phyloP scores from a whole-genome alignment of 108 stramenopile genomes.

The Nitzschia sp. region DNA sequence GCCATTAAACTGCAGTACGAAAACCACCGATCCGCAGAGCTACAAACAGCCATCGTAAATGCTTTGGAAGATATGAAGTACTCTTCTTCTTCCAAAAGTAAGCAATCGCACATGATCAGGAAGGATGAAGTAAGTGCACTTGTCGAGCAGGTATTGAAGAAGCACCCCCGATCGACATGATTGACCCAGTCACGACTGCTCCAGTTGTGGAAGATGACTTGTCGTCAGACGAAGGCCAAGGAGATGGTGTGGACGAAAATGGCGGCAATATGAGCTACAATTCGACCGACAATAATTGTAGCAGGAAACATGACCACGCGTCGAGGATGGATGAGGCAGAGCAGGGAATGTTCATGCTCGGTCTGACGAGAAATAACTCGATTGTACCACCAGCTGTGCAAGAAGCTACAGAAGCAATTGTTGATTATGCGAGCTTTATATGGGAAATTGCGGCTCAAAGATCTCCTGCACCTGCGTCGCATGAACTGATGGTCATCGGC shows the following conservation, averaged over 20 bases:
- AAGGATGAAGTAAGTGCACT: not conserved
- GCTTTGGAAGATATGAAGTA: not conserved
- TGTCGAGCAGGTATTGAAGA: not conserved
- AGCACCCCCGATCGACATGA: not conserved
- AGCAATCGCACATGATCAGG: not conserved
- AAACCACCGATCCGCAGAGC: slow-evolving; percentile 31
- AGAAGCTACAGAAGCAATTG: not conserved
- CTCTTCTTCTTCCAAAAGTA: not conserved
- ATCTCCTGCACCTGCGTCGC: slow-evolving; percentile 47
- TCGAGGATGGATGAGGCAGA: not conserved
- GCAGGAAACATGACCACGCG: not conserved
- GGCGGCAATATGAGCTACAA: not conserved
- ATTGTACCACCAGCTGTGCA: not conserved
- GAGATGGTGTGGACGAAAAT: too few relatives aligned
- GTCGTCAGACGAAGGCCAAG: not conserved
- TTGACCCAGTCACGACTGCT: not conserved
- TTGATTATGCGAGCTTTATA: slow-evolving; percentile 37
- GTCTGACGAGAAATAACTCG: not conserved
- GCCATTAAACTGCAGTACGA: slow-evolving; percentile 69
- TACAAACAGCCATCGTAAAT: not conserved
- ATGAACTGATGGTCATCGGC: slow-evolving; percentile 53
- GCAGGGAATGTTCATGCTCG: not conserved
- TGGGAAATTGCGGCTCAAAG: slow-evolving; percentile 56
- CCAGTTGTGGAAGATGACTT: not conserved
- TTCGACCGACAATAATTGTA: not conserved